Conservation (phyloP, 2,329 filamentous ascomycete species). For the Fusarium sp. region DNA sequence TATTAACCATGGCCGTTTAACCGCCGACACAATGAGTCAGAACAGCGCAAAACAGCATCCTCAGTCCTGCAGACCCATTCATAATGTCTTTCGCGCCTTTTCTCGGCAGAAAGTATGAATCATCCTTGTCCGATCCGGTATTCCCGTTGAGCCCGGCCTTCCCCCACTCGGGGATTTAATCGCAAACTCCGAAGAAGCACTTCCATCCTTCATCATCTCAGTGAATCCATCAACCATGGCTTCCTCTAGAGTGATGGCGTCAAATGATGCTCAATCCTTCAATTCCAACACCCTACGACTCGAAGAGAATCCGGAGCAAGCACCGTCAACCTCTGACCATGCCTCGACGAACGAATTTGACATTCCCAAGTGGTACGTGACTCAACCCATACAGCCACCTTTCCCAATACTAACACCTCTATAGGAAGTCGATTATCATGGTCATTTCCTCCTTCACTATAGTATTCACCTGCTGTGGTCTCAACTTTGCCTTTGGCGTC, state of each 20-base stretch:
- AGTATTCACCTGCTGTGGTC: slow-evolving; percentile 15
- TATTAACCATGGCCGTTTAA: neutral
- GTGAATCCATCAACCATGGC: neutral
- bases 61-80: neutral
- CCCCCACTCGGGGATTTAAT: neutral
- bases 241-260: neutral
- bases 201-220: neutral
- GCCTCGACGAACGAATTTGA: neutral
- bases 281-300: neutral
- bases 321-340: neutral
- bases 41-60: neutral
- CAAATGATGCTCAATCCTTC: neutral
- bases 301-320: neutral
- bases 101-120: neutral
- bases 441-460: neutral
- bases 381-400: neutral
- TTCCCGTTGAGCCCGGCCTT: neutral
- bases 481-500: slow-evolving; percentile 20
- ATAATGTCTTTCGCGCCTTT: neutral
- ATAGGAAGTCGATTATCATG: neutral
- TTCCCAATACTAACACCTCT: neutral
- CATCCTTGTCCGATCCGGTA: neutral
- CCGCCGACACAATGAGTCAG: neutral
- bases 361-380: neutral
- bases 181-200: neutral